Evolutionary conservation across 1,139 yeast genomes (phyloP).

Genomic region (Casaregolazyma suthepensis): DNA sequence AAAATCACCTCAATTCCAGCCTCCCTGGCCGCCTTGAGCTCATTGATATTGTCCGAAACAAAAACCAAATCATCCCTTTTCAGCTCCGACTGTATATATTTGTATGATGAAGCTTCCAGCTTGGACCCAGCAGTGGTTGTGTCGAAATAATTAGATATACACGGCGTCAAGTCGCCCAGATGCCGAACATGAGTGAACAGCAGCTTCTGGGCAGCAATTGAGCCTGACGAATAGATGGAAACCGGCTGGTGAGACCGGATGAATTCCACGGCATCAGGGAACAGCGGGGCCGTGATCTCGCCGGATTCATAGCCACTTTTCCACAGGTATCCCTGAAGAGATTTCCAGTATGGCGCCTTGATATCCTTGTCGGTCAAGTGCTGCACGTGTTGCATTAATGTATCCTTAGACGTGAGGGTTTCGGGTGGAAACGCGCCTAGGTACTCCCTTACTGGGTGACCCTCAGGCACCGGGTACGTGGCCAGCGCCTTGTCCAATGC

Average conservation of each 20-base stretch:
- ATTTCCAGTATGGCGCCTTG: conserved; percentile 71
- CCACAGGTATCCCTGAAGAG: conserved; percentile 84
- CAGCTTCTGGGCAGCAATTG: conserved; percentile 76
- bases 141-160: conserved; percentile 68
- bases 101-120: conserved; percentile 51
- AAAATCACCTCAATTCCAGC: conserved; percentile 59
- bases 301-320: conserved; percentile 69
- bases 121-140: conserved; percentile 80
- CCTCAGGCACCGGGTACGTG: conserved; percentile 10
- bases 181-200: conserved; percentile 49
- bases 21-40: conserved; percentile 55
- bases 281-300: conserved; percentile 70
- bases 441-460: conserved; percentile 23
- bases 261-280: conserved; percentile 60
- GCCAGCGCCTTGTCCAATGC: conserved; percentile 16
- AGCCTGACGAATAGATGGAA: conserved; percentile 88
- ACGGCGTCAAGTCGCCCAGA: conserved; percentile 45
- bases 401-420: conserved; percentile 24
- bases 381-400: conserved; percentile 43
- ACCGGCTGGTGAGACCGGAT: conserved; percentile 38
- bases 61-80: conserved; percentile 44
- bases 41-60: conserved; percentile 55
- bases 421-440: conserved; percentile 43
- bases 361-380: conserved; percentile 58
- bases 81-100: conserved; percentile 47